phyloP scores from a whole-genome alignment of 2,329 filamentous ascomycete genomes.

The Phyllosticta ampelicida region DNA sequence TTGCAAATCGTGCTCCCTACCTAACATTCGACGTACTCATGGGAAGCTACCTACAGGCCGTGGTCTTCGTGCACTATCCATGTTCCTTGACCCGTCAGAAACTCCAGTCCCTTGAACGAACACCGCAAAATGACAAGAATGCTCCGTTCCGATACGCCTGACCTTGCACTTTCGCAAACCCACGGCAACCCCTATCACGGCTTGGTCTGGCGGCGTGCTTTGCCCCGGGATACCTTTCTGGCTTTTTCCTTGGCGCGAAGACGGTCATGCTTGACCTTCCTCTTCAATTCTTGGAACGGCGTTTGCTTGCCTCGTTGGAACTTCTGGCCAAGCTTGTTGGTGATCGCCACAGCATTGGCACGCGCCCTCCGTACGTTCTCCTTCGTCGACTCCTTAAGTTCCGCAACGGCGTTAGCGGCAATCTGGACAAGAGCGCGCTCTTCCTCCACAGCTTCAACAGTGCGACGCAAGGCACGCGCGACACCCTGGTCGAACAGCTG shows the following conservation, averaged over 20 bases:
- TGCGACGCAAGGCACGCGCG: neutral
- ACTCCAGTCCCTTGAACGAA: neutral
- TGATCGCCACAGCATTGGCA: neutral
- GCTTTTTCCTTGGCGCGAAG: neutral
- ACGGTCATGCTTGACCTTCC: neutral
- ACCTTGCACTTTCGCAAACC: neutral
- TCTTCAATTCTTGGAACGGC: neutral
- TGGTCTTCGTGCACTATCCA: neutral
- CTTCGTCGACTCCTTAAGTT: neutral
- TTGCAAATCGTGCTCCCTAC: neutral
- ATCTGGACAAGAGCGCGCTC: neutral
- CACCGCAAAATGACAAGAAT: neutral
- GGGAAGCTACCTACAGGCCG: neutral
- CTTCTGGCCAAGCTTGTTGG: neutral
- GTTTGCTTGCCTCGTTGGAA: neutral
- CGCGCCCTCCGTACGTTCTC: neutral
- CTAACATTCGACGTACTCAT: neutral
- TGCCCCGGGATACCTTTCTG: neutral
- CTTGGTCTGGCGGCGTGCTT: neutral
- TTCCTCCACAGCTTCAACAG: neutral
- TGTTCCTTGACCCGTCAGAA: neutral
- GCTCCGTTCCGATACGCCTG: neutral
- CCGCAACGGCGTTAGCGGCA: neutral
- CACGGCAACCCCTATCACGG: neutral
- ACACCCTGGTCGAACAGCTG: slow-evolving; percentile 6